Evolutionary conservation across 139 green algal species (phyloP).

Genomic region (Raphidocelis subcapitata): DNA sequence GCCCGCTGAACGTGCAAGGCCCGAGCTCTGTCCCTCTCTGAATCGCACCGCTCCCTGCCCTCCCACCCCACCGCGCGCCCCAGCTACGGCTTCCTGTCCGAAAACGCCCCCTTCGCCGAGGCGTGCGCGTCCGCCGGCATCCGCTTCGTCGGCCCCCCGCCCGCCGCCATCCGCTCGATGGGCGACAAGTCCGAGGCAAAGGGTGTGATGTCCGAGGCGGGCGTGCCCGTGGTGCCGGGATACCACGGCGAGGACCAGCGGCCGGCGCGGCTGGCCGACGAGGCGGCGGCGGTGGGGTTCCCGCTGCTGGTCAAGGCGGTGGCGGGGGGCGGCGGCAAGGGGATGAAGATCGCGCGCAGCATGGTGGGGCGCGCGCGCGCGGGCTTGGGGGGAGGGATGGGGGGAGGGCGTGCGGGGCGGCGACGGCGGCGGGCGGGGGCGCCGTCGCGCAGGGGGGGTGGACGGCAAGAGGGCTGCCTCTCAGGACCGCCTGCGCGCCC

Average conservation of each 20-base stretch:
- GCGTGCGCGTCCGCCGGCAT: slow-evolving; percentile 55
- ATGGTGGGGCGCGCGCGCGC: slow-evolving; percentile 27
- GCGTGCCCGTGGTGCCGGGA: slow-evolving; percentile 84
- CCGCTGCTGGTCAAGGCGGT: slow-evolving; percentile 88
- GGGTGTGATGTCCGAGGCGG: slow-evolving; percentile 68
- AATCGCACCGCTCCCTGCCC: not conserved
- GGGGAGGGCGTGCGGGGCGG: not conserved
- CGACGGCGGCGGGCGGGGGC: not conserved
- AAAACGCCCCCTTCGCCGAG: slow-evolving; percentile 73
- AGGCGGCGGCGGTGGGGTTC: slow-evolving; percentile 68
- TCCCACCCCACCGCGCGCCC: slow-evolving; percentile 27
- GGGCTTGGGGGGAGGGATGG: not conserved
- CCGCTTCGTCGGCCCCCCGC: slow-evolving; percentile 73
- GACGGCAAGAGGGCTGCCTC: too few species aligned
- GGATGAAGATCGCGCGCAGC: slow-evolving; percentile 82
- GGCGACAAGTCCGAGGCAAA: slow-evolving; percentile 80
- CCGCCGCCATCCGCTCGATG: slow-evolving; percentile 59
- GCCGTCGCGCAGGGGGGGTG: not conserved
- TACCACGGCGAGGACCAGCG: slow-evolving; percentile 78
- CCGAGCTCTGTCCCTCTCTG: too few species aligned
- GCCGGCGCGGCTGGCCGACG: slow-evolving; percentile 39
- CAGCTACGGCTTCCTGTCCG: slow-evolving; percentile 85
- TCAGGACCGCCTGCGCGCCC: too few species aligned
- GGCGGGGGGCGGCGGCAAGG: slow-evolving; percentile 85
- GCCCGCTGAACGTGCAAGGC: too few species aligned